Evolutionary conservation across 2,329 filamentous ascomycete species (phyloP), one percentile per base, ranked within the genome.

Genomic region (Ploettnerulaceae sp.): DNA sequence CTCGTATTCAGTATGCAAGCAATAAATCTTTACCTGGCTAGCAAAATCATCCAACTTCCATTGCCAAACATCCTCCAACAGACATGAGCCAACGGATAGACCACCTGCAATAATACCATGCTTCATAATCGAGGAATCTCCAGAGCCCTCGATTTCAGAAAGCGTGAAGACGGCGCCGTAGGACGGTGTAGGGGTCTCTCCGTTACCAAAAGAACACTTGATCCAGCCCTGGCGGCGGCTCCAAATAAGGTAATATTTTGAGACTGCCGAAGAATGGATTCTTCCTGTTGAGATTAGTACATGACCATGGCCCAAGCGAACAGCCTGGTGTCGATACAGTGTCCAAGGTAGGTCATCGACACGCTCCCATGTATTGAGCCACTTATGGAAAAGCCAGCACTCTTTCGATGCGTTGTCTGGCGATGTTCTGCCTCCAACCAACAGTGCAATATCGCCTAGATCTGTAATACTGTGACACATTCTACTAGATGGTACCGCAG

Each of bases 401-500:
- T 93, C 86, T 26, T 71, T 70, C 32, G 88, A 69, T 1, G 81
- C 81, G 22, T 73, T 75, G 9, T 81, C 73, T 4, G 90, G 89
- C 6, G 88, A 91, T n/a, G 76, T 73, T 49, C 90, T 77, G 4
- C 91, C 91, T 18, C 91, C 90, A 22, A 79, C 74, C 36, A 95
- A 70, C 8, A 96, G 66, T 49, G 74, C 75, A 17, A 67, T 65
- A 25, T 71, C 67, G 1, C 73, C 75, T 4, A 94, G 62, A 38
- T 79, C 71, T 15, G 85, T 90, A 15, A 89, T 71, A 0, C 86
- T 84, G 64, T 93, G 87, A 57, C 87, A 93, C 72, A 91, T 83
- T 34, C 83, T 68, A 39, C 63, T 63, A 3, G 66, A 55, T 17
- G 75, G 75, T 0, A 67, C 67, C 4, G 55, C 49, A n/a, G 50